Conservation (phyloP, 148 eudicot genomes). For the Agrostemma githago region DNA sequence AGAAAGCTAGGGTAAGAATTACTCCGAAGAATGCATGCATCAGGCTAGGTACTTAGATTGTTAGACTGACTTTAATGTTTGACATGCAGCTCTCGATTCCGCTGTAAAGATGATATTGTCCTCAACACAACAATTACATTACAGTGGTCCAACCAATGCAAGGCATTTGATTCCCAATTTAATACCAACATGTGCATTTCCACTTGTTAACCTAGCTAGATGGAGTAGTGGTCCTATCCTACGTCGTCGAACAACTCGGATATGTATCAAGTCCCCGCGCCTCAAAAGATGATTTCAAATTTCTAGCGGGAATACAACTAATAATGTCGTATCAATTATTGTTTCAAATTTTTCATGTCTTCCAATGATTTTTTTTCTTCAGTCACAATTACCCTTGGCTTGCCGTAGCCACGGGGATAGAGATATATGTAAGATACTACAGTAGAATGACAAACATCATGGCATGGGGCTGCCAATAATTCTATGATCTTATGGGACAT, state of each 20-base stretch:
- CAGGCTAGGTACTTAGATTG: neutral
- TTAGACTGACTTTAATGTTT: conserved; percentile 7
- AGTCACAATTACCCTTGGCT: neutral
- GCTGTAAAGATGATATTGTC: conserved; percentile 4
- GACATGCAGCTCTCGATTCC: neutral
- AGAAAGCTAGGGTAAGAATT: neutral
- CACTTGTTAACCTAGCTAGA: neutral
- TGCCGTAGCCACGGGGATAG: neutral
- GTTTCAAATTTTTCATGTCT: neutral
- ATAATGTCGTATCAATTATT: neutral
- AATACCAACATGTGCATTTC: conserved; percentile 2
- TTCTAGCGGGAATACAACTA: neutral
- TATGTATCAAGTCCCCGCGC: no score
- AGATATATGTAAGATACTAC: no score
- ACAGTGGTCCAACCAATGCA: neutral
- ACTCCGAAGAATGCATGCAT: neutral
- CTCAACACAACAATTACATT: neutral
- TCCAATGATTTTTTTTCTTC: no score
- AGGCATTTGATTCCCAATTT: neutral
- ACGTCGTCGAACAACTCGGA: no score
- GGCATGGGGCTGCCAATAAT: neutral
- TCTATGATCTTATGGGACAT: conserved; percentile 1
- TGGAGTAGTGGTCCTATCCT: no score
- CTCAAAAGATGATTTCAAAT: neutral
- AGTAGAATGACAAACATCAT: neutral